phyloP scores from a whole-genome alignment of 805 yeast genomes.

The Wickerhamiella spandovensis region DNA sequence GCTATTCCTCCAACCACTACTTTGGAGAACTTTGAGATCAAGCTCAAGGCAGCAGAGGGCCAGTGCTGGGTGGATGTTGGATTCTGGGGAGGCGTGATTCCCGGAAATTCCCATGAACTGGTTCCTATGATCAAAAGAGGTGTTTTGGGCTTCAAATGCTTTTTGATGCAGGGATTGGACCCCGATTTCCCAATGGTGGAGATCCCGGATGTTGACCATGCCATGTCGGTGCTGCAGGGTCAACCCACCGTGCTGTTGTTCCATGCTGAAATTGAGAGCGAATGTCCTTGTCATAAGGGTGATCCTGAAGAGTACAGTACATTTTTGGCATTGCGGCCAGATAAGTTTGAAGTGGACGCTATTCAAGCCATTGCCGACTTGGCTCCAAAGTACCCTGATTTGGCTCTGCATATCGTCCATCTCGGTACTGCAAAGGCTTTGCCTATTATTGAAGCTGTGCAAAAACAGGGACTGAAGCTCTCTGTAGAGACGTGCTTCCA shows the following conservation, averaged over 20 bases:
- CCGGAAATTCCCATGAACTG: conserved; percentile 56
- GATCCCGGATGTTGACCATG: conserved; percentile 48
- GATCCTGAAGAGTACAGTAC: conserved; percentile 58
- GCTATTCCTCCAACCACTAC: conserved; percentile 95
- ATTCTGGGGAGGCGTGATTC: conserved; percentile 93
- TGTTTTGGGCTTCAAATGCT: conserved; percentile 89
- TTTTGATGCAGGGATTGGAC: conserved; percentile 88
- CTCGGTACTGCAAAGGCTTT: conserved; percentile 75
- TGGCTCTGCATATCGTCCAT: conserved; percentile 72
- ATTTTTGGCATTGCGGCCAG: conserved; percentile 78
- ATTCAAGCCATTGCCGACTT: conserved; percentile 57
- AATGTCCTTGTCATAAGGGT: conserved; percentile 3
- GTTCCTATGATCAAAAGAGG: conserved; percentile 71
- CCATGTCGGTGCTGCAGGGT: conserved; percentile 50
- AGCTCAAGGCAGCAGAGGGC: conserved; percentile 63
- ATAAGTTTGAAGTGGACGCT: conserved; percentile 74
- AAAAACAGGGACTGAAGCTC: conserved; percentile 30
- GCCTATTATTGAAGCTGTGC: conserved; percentile 58
- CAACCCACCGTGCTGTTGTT: conserved; percentile 67
- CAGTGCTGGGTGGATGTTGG: conserved; percentile 90
- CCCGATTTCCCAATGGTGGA: conserved; percentile 84
- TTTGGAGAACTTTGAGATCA: conserved; percentile 56
- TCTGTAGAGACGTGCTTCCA: conserved; percentile 94
- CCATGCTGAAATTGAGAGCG: conserved; percentile 80
- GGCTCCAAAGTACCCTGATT: conserved; percentile 31